These are phyloP conservation scores for Akanthomyces lecanii DNA, from an alignment of 2,329 filamentous ascomycete species.

Conservation along the genomic window DNA sequence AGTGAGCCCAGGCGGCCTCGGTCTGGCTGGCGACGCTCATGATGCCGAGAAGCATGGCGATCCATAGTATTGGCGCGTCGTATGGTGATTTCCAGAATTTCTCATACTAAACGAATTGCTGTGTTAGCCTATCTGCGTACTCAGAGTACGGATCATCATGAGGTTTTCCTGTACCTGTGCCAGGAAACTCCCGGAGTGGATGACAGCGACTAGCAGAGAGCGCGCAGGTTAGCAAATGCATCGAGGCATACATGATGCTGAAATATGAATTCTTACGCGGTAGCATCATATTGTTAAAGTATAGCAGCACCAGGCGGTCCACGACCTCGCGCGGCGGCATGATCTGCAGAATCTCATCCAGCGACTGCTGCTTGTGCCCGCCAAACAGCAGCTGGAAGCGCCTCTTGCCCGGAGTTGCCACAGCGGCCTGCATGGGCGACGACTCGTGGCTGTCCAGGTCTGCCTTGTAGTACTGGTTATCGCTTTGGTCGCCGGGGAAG, in stretches of 20 bases:
- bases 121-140: neutral
- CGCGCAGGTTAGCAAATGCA: neutral
- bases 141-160: slow-evolving; percentile 20
- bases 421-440: neutral
- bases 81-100: slow-evolving; percentile 39
- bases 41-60: slow-evolving; percentile 42
- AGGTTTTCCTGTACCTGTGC: neutral
- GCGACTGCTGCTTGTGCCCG: neutral
- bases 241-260: neutral
- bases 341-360: neutral
- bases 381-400: slow-evolving; percentile 14
- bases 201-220: neutral
- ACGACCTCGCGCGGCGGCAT: slow-evolving; percentile 3
- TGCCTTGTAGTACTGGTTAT: slow-evolving; percentile 9
- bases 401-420: neutral
- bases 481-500: slow-evolving; percentile 8
- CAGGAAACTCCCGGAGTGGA: slow-evolving; percentile 8
- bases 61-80: slow-evolving; percentile 39
- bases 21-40: slow-evolving; percentile 31
- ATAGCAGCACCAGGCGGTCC: slow-evolving; percentile 6
- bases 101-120: slow-evolving; percentile 32
- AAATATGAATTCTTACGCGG: neutral
- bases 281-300: slow-evolving; percentile 12
- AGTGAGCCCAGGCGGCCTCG: slow-evolving; percentile 27
- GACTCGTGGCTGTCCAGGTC: neutral